Evolutionary conservation across 352 stramenopile species (phyloP), one percentile per base, ranked within the genome.

Genomic region (Globisporangium spiculum): DNA sequence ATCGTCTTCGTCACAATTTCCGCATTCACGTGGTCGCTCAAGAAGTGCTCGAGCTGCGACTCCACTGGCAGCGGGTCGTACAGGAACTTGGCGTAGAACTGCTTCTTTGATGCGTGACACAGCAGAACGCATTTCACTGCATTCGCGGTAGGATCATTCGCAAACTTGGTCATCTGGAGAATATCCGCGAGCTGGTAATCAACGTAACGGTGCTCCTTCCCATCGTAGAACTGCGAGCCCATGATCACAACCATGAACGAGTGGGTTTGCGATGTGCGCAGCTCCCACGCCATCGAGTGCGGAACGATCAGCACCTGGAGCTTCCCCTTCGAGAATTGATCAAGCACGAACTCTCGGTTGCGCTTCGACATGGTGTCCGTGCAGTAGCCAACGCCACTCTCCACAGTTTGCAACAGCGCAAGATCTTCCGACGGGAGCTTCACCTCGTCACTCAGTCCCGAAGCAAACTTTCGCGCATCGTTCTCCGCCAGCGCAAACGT

Each of bases 11-110:
- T 99, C 27, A 99, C 97, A 74, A 99, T 97, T 73, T 99, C 98
- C 16, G 98, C 98, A 70, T 99, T 99, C 34, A 99, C 88, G 75
- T 99, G 96, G 76, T 99, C 98, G 69, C 97, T 97, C 66, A 99
- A 73, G 68, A 98, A 98, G 69, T 99, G 94, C 76, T 99, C 97
- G 7, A 99, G 79, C 75, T 99, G 97, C 59, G 92, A 99, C 83
- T 99, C 98, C 44, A 99, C 96, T 3, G 98, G 98, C n/a, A 99
- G 76, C 10, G 98, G 97, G 44, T 99, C 98, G 75, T 99, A 98
- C n/a, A 99, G 71, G 65, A 99, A 97, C 71, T 99, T 99, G 30
- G 98, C 98, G 58, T 99, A 92, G 68, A 98, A 99, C 67, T 98
- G 97, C 73, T 99, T 99, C 78, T 99, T 99, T 0, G 97, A 94